Percentiles rank a stretch among this genome's conserved stretches.
Conservation (phyloP, 495 filamentous ascomycete species). For the Tuber umbilicatum region DNA sequence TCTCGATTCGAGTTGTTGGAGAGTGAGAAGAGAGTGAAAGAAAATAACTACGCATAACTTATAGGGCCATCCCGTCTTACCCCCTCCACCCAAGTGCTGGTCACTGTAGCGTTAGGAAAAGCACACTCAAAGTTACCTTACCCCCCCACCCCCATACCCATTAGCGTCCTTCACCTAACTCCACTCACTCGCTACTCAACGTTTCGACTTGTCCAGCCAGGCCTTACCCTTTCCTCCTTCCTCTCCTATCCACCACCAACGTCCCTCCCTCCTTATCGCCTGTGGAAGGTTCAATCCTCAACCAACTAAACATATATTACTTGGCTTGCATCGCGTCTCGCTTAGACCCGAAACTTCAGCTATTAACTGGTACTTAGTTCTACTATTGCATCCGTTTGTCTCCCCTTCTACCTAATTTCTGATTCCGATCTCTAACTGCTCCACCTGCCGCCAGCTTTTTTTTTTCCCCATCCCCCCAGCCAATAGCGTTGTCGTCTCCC, state of each 20-base stretch:
- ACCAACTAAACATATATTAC: neutral
- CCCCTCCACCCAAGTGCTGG: neutral
- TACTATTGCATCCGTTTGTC: constrained; percentile 1
- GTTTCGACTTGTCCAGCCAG: neutral
- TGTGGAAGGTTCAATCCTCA: neutral
- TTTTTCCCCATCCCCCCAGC: neutral
- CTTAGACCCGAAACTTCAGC: constrained; percentile 2
- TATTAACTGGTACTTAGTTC: neutral
- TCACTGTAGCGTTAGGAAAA: neutral
- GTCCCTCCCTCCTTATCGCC: neutral
- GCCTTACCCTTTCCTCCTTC: neutral
- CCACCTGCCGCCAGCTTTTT: neutral
- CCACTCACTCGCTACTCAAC: neutral
- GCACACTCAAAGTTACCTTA: neutral
- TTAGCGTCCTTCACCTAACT: neutral
- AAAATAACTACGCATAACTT: neutral
- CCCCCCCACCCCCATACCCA: neutral
- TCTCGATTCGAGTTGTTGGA: neutral
- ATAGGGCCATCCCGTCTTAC: neutral
- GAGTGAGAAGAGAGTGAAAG: neutral
- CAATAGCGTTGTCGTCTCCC: constrained; percentile 4
- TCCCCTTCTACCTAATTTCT: neutral
- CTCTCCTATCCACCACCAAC: neutral
- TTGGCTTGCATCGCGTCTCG: constrained; percentile 4
- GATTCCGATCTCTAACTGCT: neutral